phyloP scores from a whole-genome alignment of 1,284 basidiomycete genomes.

The Amylostereum chailletii region DNA sequence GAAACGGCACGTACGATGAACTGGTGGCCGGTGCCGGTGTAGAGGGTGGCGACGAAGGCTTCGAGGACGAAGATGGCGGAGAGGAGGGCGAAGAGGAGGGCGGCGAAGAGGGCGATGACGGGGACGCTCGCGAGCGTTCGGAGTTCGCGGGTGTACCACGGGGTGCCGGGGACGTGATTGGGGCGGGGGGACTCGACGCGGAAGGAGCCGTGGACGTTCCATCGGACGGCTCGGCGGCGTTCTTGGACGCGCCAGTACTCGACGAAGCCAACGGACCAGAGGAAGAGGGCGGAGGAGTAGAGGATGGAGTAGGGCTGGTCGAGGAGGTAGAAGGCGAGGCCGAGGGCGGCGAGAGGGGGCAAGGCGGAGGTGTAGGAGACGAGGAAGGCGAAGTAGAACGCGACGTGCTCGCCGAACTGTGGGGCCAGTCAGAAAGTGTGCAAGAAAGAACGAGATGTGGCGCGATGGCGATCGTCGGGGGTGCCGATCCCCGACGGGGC shows the following conservation, averaged over 20 bases:
- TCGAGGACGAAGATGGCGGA: conserved; percentile 82
- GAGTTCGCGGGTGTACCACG: conserved; percentile 74
- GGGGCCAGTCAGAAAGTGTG: conserved; percentile 1
- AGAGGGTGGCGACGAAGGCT: conserved; percentile 79
- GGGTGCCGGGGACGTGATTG: conserved; percentile 45
- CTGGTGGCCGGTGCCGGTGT: conserved; percentile 78
- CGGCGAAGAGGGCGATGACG: conserved; percentile 71
- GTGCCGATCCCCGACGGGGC: no score
- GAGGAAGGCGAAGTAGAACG: conserved; percentile 90
- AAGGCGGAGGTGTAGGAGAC: conserved; percentile 76
- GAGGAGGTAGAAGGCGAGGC: conserved; percentile 54
- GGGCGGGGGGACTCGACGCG: conserved; percentile 71
- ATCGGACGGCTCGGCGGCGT: conserved; percentile 69
- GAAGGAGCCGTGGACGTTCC: conserved; percentile 71
- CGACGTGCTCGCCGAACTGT: conserved; percentile 83
- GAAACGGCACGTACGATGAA: conserved; percentile 49
- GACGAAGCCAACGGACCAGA: conserved; percentile 83
- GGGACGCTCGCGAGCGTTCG: conserved; percentile 73
- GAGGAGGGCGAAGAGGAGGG: conserved; percentile 59
- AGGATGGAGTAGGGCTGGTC: conserved; percentile 64
- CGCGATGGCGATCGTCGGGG: no score
- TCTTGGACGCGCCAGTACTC: conserved; percentile 87
- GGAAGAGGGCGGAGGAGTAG: conserved; percentile 68
- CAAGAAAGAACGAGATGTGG: no score
- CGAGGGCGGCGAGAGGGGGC: conserved; percentile 57